Evolutionary conservation across 331 rosid species (phyloP).

Genomic region (Erythrophleum ivorense): DNA sequence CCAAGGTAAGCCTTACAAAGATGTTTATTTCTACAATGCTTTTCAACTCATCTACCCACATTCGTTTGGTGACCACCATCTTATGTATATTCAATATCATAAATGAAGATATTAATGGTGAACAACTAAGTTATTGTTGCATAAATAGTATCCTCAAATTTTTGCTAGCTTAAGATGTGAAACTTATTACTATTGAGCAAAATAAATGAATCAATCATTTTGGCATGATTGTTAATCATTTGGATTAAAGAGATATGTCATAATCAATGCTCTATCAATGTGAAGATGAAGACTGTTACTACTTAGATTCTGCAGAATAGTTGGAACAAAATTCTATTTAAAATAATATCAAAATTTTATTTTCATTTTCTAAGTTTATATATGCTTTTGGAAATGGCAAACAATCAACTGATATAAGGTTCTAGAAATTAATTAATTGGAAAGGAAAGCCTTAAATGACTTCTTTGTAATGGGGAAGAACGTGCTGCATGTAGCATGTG

Average conservation of each 20-base stretch:
- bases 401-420: not conserved
- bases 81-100: conserved; percentile 9
- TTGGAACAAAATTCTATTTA: conserved; percentile 3
- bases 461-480: not conserved
- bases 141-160: not conserved
- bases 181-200: conserved; percentile 2
- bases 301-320: not conserved
- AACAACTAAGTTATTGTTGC: conserved; percentile 11
- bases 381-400: not conserved
- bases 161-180: not conserved
- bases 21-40: conserved; percentile 2
- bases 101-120: not conserved
- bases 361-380: not conserved
- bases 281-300: conserved; percentile 1
- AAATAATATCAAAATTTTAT: not conserved
- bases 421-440: not conserved
- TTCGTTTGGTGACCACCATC: conserved; percentile 24
- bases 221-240: not conserved
- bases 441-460: not conserved
- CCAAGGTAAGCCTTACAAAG: conserved; percentile 65
- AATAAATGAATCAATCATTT: not conserved
- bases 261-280: not conserved
- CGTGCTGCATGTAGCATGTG: not conserved
- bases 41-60: conserved; percentile 20
- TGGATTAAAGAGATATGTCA: conserved; percentile 17